These are phyloP conservation scores for Arachis monticola DNA, from an alignment of 331 rosid genomes.

Conservation along the genomic window DNA sequence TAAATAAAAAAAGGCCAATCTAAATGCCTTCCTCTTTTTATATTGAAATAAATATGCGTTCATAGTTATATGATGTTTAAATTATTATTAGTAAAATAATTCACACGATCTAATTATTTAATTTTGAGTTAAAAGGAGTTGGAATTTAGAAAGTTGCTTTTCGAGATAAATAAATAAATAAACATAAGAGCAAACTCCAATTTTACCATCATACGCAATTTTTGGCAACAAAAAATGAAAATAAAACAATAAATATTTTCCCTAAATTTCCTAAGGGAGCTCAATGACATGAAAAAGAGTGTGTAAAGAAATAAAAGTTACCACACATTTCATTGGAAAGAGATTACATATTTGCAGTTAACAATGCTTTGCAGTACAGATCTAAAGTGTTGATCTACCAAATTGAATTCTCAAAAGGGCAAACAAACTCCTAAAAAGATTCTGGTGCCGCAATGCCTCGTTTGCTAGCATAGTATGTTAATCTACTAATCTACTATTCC, in stretches of 20 bases:
- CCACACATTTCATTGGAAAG: constrained; percentile 44
- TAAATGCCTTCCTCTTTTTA: too few species aligned
- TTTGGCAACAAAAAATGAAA: constrained; percentile 8
- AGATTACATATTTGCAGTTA: constrained; percentile 38
- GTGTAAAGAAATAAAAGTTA: constrained; percentile 38
- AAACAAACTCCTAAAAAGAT: constrained; percentile 35
- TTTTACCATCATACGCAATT: neutral
- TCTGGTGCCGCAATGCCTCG: constrained; percentile 33
- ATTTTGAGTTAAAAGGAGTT: too few species aligned
- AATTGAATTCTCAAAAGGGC: constrained; percentile 49
- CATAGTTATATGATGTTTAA: too few species aligned
- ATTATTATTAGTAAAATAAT: too few species aligned
- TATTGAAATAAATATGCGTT: too few species aligned
- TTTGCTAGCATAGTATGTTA: constrained; percentile 30
- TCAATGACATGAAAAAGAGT: constrained; percentile 39
- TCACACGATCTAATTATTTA: too few species aligned
- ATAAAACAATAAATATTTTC: neutral
- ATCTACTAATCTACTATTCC: constrained; percentile 22
- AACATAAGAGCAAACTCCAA: too few species aligned
- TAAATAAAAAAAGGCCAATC: too few species aligned
- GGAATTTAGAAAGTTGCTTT: too few species aligned
- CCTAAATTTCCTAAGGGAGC: constrained; percentile 4
- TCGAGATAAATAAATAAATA: too few species aligned
- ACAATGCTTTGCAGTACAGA: constrained; percentile 42
- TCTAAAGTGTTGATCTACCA: constrained; percentile 50